These are phyloP conservation scores for Sedum album DNA, from an alignment of 164 flowering plant species.

Conservation along the genomic window DNA sequence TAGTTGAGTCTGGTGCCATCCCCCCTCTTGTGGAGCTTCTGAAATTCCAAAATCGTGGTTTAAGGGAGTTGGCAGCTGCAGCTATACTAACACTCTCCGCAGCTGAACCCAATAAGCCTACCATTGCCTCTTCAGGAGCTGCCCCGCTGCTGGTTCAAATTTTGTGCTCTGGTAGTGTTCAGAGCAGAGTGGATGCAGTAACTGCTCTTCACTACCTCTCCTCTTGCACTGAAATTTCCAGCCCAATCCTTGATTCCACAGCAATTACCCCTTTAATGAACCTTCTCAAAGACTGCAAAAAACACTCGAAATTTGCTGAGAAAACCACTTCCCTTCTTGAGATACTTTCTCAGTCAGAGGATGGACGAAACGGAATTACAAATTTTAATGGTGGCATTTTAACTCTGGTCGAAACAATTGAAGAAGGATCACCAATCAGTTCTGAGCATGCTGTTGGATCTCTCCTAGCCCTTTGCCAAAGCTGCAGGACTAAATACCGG, in stretches of 20 bases:
- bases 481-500: constrained; percentile 51
- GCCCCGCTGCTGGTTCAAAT: constrained; percentile 55
- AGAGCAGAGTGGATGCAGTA: constrained; percentile 73
- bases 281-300: constrained; percentile 72
- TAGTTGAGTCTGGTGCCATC: constrained; percentile 59
- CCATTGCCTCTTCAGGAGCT: constrained; percentile 54
- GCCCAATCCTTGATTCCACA: constrained; percentile 32
- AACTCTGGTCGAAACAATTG: constrained; percentile 65
- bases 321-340: constrained; percentile 66
- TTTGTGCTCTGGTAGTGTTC: constrained; percentile 54
- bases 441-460: constrained; percentile 67
- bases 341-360: constrained; percentile 43
- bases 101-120: constrained; percentile 47
- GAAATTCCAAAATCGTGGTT: constrained; percentile 31
- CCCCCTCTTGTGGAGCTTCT: constrained; percentile 65
- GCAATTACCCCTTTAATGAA: constrained; percentile 56
- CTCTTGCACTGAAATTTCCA: constrained; percentile 28
- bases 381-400: constrained; percentile 46
- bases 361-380: constrained; percentile 48
- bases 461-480: constrained; percentile 51
- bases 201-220: constrained; percentile 71
- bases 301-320: constrained; percentile 76
- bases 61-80: constrained; percentile 66
- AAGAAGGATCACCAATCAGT: constrained; percentile 69
- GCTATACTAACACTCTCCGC: constrained; percentile 70